Conservation (phyloP, 2,329 filamentous ascomycete genomes). For the Ascochyta koolunga region DNA sequence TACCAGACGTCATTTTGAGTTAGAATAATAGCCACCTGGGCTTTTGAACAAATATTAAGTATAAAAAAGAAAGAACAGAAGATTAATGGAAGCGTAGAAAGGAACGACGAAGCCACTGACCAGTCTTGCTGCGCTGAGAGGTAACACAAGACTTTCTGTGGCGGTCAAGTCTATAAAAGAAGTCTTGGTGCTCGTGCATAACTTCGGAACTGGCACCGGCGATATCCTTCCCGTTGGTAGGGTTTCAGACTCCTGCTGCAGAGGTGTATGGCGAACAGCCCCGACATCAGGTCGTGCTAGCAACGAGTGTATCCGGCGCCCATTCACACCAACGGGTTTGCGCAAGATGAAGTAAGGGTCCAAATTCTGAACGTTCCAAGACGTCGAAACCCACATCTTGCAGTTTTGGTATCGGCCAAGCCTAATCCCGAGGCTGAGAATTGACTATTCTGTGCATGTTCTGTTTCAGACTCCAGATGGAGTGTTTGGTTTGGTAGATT, state of each 20-base stretch:
- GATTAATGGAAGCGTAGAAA: conserved; percentile 32
- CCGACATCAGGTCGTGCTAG: conserved; percentile 23
- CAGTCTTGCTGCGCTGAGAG: conserved; percentile 40
- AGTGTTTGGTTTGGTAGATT: conserved; percentile 34
- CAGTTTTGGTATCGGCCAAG: conserved; percentile 33
- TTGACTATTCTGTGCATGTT: conserved; percentile 28
- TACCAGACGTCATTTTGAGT: conserved; percentile 45
- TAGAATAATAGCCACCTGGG: conserved; percentile 40
- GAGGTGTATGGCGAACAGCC: conserved; percentile 20
- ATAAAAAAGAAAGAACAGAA: conserved; percentile 26
- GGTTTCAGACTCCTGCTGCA: conserved; percentile 29
- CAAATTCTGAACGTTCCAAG: conserved; percentile 16
- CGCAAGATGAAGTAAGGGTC: conserved; percentile 15
- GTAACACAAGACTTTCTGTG: conserved; percentile 17
- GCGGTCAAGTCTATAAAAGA: conserved; percentile 33
- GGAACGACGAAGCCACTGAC: conserved; percentile 37
- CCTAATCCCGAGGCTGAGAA: conserved; percentile 25
- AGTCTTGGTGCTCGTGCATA: conserved; percentile 15
- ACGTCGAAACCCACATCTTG: conserved; percentile 20
- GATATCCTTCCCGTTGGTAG: conserved; percentile 20
- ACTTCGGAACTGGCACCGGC: conserved; percentile 23
- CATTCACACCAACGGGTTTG: conserved; percentile 18
- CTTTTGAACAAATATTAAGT: conserved; percentile 32
- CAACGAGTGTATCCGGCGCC: conserved; percentile 18
- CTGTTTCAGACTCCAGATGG: conserved; percentile 36